A percentile compares a stretch with the other conserved stretches of the same genome.
These are phyloP conservation scores for Trichoderma gamsii DNA, from an alignment of 495 filamentous ascomycete genomes.

Conservation along the genomic window DNA sequence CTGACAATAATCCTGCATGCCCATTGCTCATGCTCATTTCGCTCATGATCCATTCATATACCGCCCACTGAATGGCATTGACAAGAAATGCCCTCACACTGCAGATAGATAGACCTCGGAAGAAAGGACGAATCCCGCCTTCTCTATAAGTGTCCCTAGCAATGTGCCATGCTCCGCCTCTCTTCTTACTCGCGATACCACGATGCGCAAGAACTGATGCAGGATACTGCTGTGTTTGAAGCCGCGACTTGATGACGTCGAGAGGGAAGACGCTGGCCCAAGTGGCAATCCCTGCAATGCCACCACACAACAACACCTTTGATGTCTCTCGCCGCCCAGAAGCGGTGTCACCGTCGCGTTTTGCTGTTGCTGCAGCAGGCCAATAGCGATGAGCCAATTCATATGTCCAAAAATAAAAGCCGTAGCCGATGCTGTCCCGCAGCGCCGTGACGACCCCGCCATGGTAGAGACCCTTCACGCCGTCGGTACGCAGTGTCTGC, in stretches of 20 bases:
- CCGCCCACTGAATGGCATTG: constrained; percentile 75
- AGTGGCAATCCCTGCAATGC: constrained; percentile 74
- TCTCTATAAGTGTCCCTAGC: constrained; percentile 55
- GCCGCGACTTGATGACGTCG: constrained; percentile 81
- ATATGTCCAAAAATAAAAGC: constrained; percentile 91
- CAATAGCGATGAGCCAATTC: constrained; percentile 60
- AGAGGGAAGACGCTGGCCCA: constrained; percentile 85
- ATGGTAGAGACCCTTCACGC: constrained; percentile 65
- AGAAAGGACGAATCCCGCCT: constrained; percentile 65
- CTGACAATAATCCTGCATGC: background rate
- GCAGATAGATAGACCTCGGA: constrained; percentile 70
- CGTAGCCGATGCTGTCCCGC: constrained; percentile 80
- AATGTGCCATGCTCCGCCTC: constrained; percentile 53
- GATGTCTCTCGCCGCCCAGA: constrained; percentile 43
- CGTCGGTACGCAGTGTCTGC: constrained; percentile 53
- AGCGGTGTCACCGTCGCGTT: constrained; percentile 19
- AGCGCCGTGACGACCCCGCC: constrained; percentile 74
- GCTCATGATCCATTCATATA: constrained; percentile 78
- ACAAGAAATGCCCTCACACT: constrained; percentile 80
- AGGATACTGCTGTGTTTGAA: constrained; percentile 59
- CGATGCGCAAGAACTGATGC: constrained; percentile 20
- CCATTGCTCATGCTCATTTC: constrained; percentile 25
- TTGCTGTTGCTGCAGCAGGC: constrained; percentile 21
- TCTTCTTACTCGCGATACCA: constrained; percentile 19
- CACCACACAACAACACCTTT: constrained; percentile 72